These are phyloP conservation scores for Talaromyces thailandensis DNA, from an alignment of 495 filamentous ascomycete species.

Conservation along the genomic window DNA sequence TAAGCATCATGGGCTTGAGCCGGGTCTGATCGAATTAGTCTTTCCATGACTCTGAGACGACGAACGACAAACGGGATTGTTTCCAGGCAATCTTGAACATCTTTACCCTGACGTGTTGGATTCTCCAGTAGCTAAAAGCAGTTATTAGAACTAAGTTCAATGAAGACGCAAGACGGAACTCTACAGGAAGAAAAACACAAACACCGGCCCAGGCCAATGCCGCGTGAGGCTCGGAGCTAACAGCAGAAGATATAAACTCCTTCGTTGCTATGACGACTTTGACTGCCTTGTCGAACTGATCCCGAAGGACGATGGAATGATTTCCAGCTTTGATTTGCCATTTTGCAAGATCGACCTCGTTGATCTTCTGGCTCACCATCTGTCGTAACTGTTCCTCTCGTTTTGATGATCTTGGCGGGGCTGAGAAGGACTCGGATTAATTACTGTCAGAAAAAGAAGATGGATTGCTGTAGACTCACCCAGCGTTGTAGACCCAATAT, in stretches of 20 bases:
- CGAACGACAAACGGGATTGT: slow-evolving; percentile 5
- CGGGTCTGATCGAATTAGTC: not conserved
- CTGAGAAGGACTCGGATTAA: not conserved
- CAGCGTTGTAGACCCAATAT: not conserved
- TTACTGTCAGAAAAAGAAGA: not conserved
- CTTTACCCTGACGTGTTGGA: not conserved
- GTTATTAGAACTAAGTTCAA: not conserved
- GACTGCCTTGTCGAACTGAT: slow-evolving; percentile 6
- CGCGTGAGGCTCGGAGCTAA: slow-evolving; percentile 7
- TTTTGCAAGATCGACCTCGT: not conserved
- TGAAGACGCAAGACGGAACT: not conserved
- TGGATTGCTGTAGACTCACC: not conserved
- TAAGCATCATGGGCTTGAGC: not conserved
- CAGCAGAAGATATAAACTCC: slow-evolving; percentile 9
- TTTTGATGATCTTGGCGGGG: not conserved
- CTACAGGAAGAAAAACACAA: slow-evolving; percentile 7
- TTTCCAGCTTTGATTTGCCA: not conserved
- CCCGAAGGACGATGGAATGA: not conserved
- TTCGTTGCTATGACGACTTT: slow-evolving; percentile 7
- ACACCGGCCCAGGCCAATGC: slow-evolving; percentile 9
- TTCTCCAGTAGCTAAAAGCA: not conserved
- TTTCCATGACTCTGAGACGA: slow-evolving; percentile 4
- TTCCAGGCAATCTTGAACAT: slow-evolving; percentile 5
- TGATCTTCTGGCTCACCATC: not conserved
- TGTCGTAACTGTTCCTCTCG: slow-evolving; percentile 1